Base-by-base conservation (phyloP, 2,329 filamentous ascomycete genomes). In the Rhytidhysteron rufulum region DNA sequence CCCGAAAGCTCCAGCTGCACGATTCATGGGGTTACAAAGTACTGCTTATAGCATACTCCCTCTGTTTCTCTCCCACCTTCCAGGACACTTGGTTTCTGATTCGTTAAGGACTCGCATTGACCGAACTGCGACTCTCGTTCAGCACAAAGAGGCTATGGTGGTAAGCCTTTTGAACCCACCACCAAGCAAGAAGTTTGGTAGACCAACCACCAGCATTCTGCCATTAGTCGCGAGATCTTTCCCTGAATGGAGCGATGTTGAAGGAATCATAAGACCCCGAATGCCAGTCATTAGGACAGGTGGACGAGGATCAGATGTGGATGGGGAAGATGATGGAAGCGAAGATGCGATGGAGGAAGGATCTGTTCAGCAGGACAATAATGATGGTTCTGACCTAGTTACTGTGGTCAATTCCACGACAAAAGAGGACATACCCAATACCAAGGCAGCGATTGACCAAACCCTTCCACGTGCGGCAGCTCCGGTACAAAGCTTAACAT, bases 111-210 rank as follows among this genome's bases (percentile, higher is more conserved):
- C 82, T 9, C 79, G 88, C 35, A 74, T 95, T 47, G 88, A 96
- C 57, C 85, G 86, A 48, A 87, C 86, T 3, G 85, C 88, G 16
- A 84, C 95, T 41, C 68, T 95, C 17, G 78, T 74, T 4, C 74
- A 76, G 43, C 75, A 83, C 60, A 82, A 81, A 57, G 73, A 82
- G 22, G 84, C 86, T 31, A 86, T 96, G 77, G 58, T 93, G 9
- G 81, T 88, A 5, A 91, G 88, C 60, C 82, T 94, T 10, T 70
- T 96, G 43, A 88, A 93, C 62, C 87, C 88, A 1, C 82, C 63
- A 69, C 80, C 47, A 72, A 82, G 55, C 71, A 78, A 55, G 75
- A 82, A 58, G 78, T 83, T 31, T 72, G 79, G 48, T 9, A 70
- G 68, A 29, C 77, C 79, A 37, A 79, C 82, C 44, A 75, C 85